Base-by-base conservation (phyloP, 371 early-diverging fungal species). In the Mortierella sp. region DNA sequence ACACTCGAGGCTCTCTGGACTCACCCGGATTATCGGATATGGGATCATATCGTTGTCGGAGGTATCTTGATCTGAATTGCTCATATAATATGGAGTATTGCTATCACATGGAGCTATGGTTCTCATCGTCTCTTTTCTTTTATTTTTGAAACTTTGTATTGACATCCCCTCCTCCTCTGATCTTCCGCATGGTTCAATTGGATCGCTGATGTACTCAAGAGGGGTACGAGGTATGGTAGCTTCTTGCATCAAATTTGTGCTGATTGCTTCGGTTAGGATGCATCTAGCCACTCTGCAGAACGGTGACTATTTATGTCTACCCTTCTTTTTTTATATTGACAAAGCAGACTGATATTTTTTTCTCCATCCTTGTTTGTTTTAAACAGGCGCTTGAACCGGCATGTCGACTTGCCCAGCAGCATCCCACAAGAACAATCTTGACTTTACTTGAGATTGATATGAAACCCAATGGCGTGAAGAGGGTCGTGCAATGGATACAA, bases 11-110 rank as follows among this genome's bases (percentile, higher is more conserved):
- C 34, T 5, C 23, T 64, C 31, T 35, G 37, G 32, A 54, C 64
- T 5, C 60, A 64, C 22, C 49, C 59, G 35, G 69, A 74, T 29
- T 56, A 32, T 51, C 75, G 74, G 74, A 79, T 70, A 67, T 79
- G 80, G 80, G 70, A 79, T 51, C 68, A 70, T 70, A 40, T 79
- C 28, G 53, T 79, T 23, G 61, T 79, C 34, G 80, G 80, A 74
- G 74, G 80, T 79, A 51, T 54, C 29, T 17, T 22, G 34, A 56
- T 56, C 31, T 34, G 2, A 2, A 2, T 53, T 53, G 31, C n/a
- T 17, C 10, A 12, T 31, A 17, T 19, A 32, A 32, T 15, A 13
- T 43, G 15, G 3, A 51, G 57, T 62, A 2, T 58, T 34, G 2
- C 35, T 60, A 32, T 71, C 71, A 64, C 64, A 53, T 70, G 70